Evolutionary conservation across 2,329 filamentous ascomycete genomes (phyloP).

Genomic region (Reticulascus tulasneorum): DNA sequence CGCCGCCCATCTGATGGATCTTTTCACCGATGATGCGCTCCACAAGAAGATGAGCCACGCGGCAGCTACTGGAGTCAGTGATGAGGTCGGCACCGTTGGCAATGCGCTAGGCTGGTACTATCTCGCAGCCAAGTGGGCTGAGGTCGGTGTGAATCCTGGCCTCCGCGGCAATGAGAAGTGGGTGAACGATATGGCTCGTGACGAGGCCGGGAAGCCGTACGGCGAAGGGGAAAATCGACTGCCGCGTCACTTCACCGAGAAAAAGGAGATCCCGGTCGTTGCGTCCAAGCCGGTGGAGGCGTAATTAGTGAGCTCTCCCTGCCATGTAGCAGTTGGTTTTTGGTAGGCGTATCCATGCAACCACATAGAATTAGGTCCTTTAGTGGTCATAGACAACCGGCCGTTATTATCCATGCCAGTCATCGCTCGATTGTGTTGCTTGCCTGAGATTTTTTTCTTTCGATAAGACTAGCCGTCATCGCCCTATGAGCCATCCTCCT

Average conservation of each 20-base stretch:
- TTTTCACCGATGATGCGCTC: conserved; percentile 62
- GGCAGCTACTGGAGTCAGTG: conserved; percentile 64
- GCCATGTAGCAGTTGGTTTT: too few species aligned
- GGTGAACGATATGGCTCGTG: conserved; percentile 71
- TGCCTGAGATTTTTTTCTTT: too few species aligned
- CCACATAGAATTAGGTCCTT: too few species aligned
- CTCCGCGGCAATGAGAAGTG: conserved; percentile 59
- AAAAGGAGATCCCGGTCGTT: conserved; percentile 15
- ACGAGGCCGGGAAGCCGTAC: conserved; percentile 59
- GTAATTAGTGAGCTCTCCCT: too few species aligned
- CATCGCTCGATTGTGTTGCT: too few species aligned
- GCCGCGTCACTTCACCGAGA: conserved; percentile 41
- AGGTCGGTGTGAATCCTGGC: conserved; percentile 42
- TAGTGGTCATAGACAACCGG: too few species aligned
- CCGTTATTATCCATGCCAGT: too few species aligned
- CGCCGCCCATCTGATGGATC: conserved; percentile 59
- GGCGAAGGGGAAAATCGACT: conserved; percentile 56
- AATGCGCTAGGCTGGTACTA: conserved; percentile 76
- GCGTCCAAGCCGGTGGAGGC: neutral
- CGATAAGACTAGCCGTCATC: too few species aligned
- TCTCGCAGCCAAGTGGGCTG: conserved; percentile 63
- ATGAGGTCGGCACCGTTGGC: conserved; percentile 78
- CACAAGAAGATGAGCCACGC: conserved; percentile 64
- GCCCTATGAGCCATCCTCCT: too few species aligned
- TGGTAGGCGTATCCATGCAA: too few species aligned